phyloP scores from a whole-genome alignment of 768 basidiomycete genomes.

The Pleurotus eryngii region DNA sequence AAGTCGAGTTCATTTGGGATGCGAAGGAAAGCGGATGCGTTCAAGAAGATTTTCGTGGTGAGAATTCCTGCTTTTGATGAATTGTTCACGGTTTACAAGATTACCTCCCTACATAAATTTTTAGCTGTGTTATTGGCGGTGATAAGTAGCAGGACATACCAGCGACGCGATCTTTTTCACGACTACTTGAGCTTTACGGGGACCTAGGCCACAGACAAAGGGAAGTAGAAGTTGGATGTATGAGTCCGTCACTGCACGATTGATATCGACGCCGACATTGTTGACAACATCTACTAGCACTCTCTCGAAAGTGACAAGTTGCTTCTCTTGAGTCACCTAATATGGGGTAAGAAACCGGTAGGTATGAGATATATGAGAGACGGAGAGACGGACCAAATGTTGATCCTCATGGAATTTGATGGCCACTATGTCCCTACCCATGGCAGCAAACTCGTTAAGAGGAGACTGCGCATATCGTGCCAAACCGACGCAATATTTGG shows the following conservation, averaged over 20 bases:
- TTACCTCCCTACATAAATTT: conserved; percentile 67
- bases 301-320: conserved; percentile 77
- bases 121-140: conserved; percentile 8
- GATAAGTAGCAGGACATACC: conserved; percentile 40
- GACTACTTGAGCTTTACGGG: conserved; percentile 85
- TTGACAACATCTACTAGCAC: conserved; percentile 88
- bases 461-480: conserved; percentile 94
- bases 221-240: conserved; percentile 89
- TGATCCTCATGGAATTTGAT: conserved; percentile 86
- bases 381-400: conserved; percentile 57
- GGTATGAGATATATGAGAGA: not conserved
- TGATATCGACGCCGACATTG: conserved; percentile 94
- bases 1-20: conserved; percentile 72
- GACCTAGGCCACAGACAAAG: conserved; percentile 91
- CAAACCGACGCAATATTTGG: conserved; percentile 91
- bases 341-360: conserved; percentile 9
- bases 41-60: conserved; percentile 86
- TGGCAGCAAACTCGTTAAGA: conserved; percentile 88
- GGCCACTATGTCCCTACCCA: conserved; percentile 80
- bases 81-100: conserved; percentile 82
- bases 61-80: conserved; percentile 76
- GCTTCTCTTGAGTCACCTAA: conserved; percentile 86
- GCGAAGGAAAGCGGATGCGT: conserved; percentile 88
- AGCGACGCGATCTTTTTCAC: conserved; percentile 75
- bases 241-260: conserved; percentile 81